These are phyloP conservation scores for Echinochloa phyllopogon DNA, from an alignment of 176 grass and related monocot genomes.

Conservation along the genomic window DNA sequence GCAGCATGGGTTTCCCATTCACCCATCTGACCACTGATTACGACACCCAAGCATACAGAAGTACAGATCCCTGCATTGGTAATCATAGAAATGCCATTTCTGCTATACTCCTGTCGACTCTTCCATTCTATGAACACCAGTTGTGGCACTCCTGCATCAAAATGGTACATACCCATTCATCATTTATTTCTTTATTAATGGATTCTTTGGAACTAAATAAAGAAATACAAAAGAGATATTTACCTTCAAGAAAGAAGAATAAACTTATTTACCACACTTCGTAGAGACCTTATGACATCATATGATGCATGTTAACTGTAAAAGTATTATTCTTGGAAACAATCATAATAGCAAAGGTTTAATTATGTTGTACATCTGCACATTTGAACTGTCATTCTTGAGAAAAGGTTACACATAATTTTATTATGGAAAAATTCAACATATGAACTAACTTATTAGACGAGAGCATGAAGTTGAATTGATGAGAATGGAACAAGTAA, in stretches of 20 bases:
- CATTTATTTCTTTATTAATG: too few species aligned
- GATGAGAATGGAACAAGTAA: not conserved
- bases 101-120: not conserved
- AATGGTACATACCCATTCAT: not conserved
- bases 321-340: slow-evolving; percentile 3
- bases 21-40: slow-evolving; percentile 1
- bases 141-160: not conserved
- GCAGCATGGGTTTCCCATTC: slow-evolving; percentile 13
- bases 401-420: not conserved
- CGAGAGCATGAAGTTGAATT: not conserved
- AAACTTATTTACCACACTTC: not conserved
- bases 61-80: not conserved
- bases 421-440: not conserved
- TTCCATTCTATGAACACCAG: not conserved
- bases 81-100: not conserved
- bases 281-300: not conserved
- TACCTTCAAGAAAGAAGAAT: not conserved
- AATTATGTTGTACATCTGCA: not conserved
- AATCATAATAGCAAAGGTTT: not conserved
- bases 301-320: not conserved
- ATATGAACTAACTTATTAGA: too few species aligned
- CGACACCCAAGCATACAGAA: slow-evolving; percentile 23
- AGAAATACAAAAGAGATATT: slow-evolving; percentile 19
- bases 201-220: not conserved
- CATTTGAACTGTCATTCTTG: not conserved